These are phyloP conservation scores for Agrocybe pediades DNA, from an alignment of 768 basidiomycete genomes.

Conservation along the genomic window DNA sequence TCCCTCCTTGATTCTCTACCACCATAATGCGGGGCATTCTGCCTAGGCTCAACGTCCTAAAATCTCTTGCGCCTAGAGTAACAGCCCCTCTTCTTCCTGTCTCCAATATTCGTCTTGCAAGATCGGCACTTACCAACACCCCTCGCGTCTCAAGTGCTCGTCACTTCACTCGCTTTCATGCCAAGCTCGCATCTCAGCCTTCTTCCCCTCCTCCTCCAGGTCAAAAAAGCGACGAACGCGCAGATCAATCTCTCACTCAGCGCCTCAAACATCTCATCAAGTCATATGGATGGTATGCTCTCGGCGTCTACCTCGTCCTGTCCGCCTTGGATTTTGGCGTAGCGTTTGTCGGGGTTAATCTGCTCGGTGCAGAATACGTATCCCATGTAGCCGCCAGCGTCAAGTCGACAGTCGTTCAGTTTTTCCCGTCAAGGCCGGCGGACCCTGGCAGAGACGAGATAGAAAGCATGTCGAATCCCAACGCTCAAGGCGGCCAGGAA, in stretches of 20 bases:
- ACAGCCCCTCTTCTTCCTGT: constrained; percentile 53
- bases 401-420: constrained; percentile 45
- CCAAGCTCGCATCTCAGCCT: constrained; percentile 46
- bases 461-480: constrained; percentile 39
- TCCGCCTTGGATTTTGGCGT: constrained; percentile 80
- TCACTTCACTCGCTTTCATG: constrained; percentile 49
- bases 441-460: constrained; percentile 72
- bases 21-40: constrained; percentile 40
- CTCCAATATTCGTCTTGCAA: constrained; percentile 33
- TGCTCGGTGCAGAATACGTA: constrained; percentile 91
- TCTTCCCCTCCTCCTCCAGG: constrained; percentile 33
- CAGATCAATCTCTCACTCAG: constrained; percentile 62
- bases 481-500: constrained; percentile 49
- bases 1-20: constrained; percentile 4
- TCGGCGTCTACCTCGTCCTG: constrained; percentile 84
- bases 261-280: constrained; percentile 83
- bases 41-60: constrained; percentile 46
- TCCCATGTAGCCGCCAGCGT: constrained; percentile 61
- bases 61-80: constrained; percentile 44
- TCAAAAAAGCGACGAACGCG: constrained; percentile 37
- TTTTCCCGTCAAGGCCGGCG: constrained; percentile 54
- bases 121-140: constrained; percentile 26
- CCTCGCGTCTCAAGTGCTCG: constrained; percentile 36
- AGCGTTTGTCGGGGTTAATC: constrained; percentile 81
- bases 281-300: constrained; percentile 94